These are phyloP conservation scores for Leucoagaricus sp. DNA, from an alignment of 1,284 basidiomycete species.

Conservation along the genomic window DNA sequence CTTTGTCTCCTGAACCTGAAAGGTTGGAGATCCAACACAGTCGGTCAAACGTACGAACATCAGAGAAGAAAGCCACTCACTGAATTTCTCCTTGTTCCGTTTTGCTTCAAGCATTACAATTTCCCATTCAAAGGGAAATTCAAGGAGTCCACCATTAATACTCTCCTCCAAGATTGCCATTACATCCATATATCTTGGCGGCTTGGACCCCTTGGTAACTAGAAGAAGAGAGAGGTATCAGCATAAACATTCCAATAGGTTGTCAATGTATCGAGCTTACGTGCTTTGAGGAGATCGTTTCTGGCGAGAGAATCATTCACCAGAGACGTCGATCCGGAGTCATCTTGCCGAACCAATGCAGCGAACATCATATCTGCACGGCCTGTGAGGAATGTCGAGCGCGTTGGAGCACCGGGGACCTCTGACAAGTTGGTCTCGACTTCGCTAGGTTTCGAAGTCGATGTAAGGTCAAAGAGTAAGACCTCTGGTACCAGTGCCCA, in stretches of 20 bases:
- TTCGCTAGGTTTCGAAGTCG: background rate
- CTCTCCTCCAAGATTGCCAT: background rate
- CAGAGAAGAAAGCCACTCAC: background rate
- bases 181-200: background rate
- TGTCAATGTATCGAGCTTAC: background rate
- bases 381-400: background rate
- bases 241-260: too few species aligned
- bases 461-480: background rate
- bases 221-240: too few species aligned
- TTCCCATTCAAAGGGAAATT: background rate
- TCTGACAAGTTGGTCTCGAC: background rate
- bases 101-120: background rate
- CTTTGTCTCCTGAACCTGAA: background rate
- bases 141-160: background rate
- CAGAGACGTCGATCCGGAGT: background rate
- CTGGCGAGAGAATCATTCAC: background rate
- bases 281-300: background rate
- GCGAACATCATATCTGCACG: background rate
- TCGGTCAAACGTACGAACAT: background rate
- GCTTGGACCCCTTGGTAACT: background rate
- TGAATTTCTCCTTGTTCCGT: background rate
- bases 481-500: background rate
- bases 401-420: background rate
- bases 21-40: background rate
- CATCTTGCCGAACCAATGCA: background rate